A percentile compares a stretch with the other conserved stretches of the same genome.
Evolutionary conservation across 1,284 basidiomycete species (phyloP).

Genomic region (Naganishia liquefaciens): DNA sequence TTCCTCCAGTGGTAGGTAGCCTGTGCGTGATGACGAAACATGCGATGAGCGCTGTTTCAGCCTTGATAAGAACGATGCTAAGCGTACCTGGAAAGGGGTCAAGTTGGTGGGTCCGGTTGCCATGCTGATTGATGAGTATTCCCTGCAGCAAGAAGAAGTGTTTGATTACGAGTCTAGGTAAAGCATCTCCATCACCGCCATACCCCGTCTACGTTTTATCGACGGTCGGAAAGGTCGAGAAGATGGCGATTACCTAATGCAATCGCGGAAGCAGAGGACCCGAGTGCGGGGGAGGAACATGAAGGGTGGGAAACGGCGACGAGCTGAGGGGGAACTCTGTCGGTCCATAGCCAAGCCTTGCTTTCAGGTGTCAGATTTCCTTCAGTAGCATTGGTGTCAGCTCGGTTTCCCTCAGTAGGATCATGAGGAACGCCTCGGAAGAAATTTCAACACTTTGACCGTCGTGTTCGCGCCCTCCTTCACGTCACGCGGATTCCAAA

Average conservation of each 20-base stretch:
- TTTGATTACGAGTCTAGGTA: too few species aligned
- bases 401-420: background rate
- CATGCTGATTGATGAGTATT: background rate
- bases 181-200: background rate
- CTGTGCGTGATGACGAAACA: conserved; percentile 26
- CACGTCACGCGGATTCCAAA: background rate
- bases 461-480: background rate
- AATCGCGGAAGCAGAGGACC: background rate
- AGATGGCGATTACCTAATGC: conserved; percentile 9
- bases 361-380: too few species aligned
- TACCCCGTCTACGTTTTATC: background rate
- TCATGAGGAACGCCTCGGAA: background rate
- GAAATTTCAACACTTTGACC: too few species aligned
- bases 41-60: background rate
- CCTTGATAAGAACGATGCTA: background rate
- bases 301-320: background rate
- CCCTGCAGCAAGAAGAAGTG: background rate
- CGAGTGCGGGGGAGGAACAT: background rate
- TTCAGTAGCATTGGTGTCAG: too few species aligned
- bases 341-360: too few species aligned
- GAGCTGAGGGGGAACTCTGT: background rate
- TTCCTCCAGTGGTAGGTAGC: conserved; percentile 41
- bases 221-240: conserved; percentile 15
- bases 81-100: conserved; percentile 30
- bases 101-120: conserved; percentile 30